Evolutionary conservation across 140 eudicot genomes (phyloP).

Genomic region (Ambrosia hybrid): DNA sequence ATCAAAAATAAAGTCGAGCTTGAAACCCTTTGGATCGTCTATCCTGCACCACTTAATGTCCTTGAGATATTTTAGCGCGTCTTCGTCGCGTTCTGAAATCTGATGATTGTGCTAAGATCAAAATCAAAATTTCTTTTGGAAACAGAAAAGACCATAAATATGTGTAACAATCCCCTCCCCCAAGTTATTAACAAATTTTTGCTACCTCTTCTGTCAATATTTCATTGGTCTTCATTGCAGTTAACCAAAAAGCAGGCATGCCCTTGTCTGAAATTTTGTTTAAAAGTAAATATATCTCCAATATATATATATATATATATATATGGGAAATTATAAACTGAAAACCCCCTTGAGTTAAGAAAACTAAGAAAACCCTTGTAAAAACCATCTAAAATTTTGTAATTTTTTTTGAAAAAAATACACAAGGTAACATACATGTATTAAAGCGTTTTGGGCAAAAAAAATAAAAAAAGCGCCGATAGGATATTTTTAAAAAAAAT

Average conservation of each 20-base stretch:
- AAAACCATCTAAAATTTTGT: too few relatives aligned
- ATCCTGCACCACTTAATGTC: slow-evolving; percentile 81
- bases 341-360: too few relatives aligned
- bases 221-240: slow-evolving; percentile 82
- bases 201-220: slow-evolving; percentile 77
- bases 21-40: slow-evolving; percentile 81
- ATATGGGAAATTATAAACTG: too few relatives aligned
- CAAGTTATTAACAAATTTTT: background rate
- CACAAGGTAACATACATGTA: too few relatives aligned
- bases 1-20: slow-evolving; percentile 83
- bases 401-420: too few relatives aligned
- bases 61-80: slow-evolving; percentile 76
- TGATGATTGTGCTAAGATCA: slow-evolving; percentile 25
- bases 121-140: background rate
- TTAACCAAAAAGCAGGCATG: slow-evolving; percentile 82
- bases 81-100: slow-evolving; percentile 92
- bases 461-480: too few relatives aligned
- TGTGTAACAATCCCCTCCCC: background rate
- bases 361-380: too few relatives aligned
- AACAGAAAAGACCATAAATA: slow-evolving; percentile 4
- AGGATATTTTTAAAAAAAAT: too few relatives aligned
- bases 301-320: too few relatives aligned
- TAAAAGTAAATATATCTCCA: background rate
- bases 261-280: slow-evolving; percentile 63
- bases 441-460: too few relatives aligned